Evolutionary conservation across 2,329 filamentous ascomycete species (phyloP).

Genomic region (Penicillium freii): DNA sequence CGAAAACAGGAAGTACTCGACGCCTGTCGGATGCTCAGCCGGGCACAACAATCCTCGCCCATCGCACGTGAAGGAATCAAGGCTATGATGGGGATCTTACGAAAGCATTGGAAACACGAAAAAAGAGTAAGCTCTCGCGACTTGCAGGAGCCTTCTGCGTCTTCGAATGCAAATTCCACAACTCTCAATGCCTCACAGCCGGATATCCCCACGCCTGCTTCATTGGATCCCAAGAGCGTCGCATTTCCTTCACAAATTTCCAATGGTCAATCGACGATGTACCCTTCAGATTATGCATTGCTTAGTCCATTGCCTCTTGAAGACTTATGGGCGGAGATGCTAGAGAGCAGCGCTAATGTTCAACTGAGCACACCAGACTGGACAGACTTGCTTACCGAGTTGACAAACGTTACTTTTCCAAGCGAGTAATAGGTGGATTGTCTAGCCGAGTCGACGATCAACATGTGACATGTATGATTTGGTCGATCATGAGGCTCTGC

Average conservation of each 20-base stretch:
- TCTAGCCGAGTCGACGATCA: not conserved
- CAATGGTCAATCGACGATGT: not conserved
- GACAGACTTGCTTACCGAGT: constrained; percentile 31
- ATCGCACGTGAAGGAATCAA: constrained; percentile 36
- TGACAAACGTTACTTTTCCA: constrained; percentile 24
- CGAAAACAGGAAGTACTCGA: constrained; percentile 39
- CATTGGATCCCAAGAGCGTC: not conserved
- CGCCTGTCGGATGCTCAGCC: constrained; percentile 40
- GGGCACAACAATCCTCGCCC: constrained; percentile 33
- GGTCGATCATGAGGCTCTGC: constrained; percentile 1
- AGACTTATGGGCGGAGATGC: constrained; percentile 34
- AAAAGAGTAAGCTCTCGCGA: constrained; percentile 4
- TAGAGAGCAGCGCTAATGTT: constrained; percentile 28
- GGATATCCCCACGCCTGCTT: not conserved
- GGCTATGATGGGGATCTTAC: constrained; percentile 39
- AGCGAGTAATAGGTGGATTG: constrained; percentile 10
- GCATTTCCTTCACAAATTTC: not conserved
- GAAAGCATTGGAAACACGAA: constrained; percentile 31
- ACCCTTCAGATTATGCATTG: not conserved
- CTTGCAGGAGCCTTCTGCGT: not conserved
- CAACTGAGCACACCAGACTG: constrained; percentile 29
- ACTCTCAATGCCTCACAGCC: not conserved
- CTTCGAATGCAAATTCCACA: not conserved
- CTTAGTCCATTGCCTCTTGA: constrained; percentile 22
- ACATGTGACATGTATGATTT: not conserved